These are phyloP conservation scores for Fereydounia khargensis DNA, from an alignment of 1,284 basidiomycete species.

Conservation along the genomic window DNA sequence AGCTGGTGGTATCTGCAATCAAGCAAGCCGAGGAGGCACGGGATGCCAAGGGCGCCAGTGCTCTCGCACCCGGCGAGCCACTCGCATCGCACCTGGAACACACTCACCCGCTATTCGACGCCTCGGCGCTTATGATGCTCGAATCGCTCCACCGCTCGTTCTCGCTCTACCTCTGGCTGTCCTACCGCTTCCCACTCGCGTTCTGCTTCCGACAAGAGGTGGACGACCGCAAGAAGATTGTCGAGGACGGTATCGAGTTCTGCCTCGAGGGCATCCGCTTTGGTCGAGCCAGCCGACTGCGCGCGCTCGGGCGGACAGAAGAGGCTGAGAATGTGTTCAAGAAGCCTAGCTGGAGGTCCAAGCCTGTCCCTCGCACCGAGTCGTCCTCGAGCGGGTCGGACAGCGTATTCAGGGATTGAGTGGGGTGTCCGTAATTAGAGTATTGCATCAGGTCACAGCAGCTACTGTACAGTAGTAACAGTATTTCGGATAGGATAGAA, in stretches of 20 bases:
- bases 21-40: neutral
- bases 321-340: neutral
- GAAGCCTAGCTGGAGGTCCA: constrained; percentile 1
- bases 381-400: too few species aligned
- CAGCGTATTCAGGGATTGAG: too few species aligned
- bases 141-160: constrained; percentile 81
- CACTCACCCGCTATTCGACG: constrained; percentile 21
- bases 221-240: constrained; percentile 65
- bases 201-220: constrained; percentile 68
- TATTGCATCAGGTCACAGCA: too few species aligned
- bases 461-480: too few species aligned
- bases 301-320: constrained; percentile 17
- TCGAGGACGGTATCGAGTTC: constrained; percentile 69
- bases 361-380: too few species aligned
- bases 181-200: constrained; percentile 71
- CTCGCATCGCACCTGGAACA: constrained; percentile 11
- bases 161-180: constrained; percentile 83
- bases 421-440: too few species aligned
- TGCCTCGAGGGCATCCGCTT: constrained; percentile 54
- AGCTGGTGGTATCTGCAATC: constrained; percentile 3
- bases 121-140: constrained; percentile 62
- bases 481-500: too few species aligned
- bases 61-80: constrained; percentile 1
- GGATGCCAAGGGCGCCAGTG: constrained; percentile 2
- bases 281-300: constrained; percentile 37